phyloP scores from a whole-genome alignment of 1,139 yeast species.

The Lodderomyces metapsilosis region DNA sequence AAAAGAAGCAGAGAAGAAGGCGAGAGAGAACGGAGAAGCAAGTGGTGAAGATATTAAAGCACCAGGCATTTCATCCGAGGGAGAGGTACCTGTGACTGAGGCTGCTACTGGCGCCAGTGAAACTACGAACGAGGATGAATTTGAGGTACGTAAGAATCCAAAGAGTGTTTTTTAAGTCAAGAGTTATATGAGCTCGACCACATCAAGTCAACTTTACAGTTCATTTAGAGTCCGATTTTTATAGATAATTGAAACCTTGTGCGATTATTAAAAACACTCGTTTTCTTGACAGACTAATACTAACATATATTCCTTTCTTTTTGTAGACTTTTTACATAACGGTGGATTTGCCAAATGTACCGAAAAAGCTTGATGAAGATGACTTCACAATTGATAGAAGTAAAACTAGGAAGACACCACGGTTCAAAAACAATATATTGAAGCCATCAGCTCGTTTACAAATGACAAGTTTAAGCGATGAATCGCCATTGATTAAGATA shows the following conservation, averaged over 20 bases:
- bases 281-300: constrained; percentile 12
- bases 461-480: constrained; percentile 34
- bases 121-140: constrained; percentile 23
- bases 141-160: constrained; percentile 33
- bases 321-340: constrained; percentile 36
- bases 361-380: constrained; percentile 10
- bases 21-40: constrained; percentile 4
- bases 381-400: constrained; percentile 8
- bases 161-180: not conserved
- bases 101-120: constrained; percentile 22
- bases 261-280: not conserved
- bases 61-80: constrained; percentile 1
- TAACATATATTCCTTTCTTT: constrained; percentile 16
- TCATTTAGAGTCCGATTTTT: not conserved
- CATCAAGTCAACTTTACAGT: too few species aligned
- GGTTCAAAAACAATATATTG: constrained; percentile 22
- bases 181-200: too few species aligned
- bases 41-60: constrained; percentile 4
- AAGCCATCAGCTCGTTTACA: constrained; percentile 45
- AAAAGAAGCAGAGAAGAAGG: constrained; percentile 16
- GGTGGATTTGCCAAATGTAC: constrained; percentile 38
- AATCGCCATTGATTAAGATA: constrained; percentile 37
- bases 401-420: constrained; percentile 10
- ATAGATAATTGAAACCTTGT: not conserved
- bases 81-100: constrained; percentile 18